Base-by-base conservation (phyloP, 2,329 filamentous ascomycete species). In the Talaromyces sp. region DNA sequence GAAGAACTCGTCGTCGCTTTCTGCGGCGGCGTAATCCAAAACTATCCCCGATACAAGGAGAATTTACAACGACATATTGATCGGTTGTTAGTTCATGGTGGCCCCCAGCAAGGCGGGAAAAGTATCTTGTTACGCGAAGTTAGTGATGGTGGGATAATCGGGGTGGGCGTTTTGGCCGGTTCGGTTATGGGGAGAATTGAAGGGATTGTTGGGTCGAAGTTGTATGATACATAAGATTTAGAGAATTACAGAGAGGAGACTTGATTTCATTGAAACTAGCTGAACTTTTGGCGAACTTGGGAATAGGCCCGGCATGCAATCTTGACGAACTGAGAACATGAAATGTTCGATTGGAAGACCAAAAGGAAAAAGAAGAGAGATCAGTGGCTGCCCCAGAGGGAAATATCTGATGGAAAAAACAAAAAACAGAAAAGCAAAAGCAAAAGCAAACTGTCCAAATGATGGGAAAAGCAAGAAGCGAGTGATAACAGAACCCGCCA, bases 21-120 rank as follows among this genome's bases (percentile, higher is more conserved):
- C 67, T 89, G 88, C 0, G 89, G 89, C 15, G 87, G 87, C 17
- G 89, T 88, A 66, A 91, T 92, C 57, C 82, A 84, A 13, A 84
- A 89, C 65, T 90, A 90, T 67, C 88, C 89, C 40, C 79, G 87
- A 64, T 91, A 89, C 70, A 76, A 89, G 36, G 72, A 75, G 46
- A 84, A 86, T 59, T 87, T 86, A 62, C 87, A 91, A 69, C 64
- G 72, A n/a, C 88, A 89, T 67, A 77, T 91, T 50, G 84, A 89
- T 60, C 69, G 72, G 5, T 68, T 81, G 13, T 67, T 80, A 0
- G 68, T 75, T 41, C 66, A 68, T 22, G 71, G 69, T 25, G 72
- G 73, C 11, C 71, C 69, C 13, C 73, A 75, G n/a, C 70, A 74
- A 35, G 77, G 72, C n/a, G 70, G 70, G 3, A 80, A 79, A 61